Conservation (phyloP, 1,284 basidiomycete genomes). For the Austroboletus niveus region DNA sequence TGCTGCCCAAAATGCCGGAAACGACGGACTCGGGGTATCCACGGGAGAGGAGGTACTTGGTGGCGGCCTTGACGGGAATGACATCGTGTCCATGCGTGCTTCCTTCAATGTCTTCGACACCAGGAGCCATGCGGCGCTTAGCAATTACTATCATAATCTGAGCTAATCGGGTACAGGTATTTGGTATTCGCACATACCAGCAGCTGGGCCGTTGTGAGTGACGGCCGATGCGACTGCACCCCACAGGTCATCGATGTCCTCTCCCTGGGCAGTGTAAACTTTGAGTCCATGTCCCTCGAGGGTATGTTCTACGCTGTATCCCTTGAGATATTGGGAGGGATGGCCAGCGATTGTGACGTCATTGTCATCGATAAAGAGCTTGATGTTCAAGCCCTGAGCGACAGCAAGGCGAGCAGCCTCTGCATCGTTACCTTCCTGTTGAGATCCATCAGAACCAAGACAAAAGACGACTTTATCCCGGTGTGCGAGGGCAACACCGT, state of each 20-base stretch:
- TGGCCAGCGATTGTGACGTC: constrained; percentile 86
- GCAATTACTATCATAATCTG: constrained; percentile 46
- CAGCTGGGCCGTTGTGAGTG: constrained; percentile 68
- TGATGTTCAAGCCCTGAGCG: constrained; percentile 77
- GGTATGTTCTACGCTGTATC: constrained; percentile 69
- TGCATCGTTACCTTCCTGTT: constrained; percentile 87
- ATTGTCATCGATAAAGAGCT: constrained; percentile 84
- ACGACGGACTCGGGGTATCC: constrained; percentile 57
- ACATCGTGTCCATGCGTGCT: constrained; percentile 80
- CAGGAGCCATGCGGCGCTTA: constrained; percentile 80
- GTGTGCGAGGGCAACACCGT: constrained; percentile 79
- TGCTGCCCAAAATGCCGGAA: constrained; percentile 57
- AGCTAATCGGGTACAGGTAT: not conserved
- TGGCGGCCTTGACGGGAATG: constrained; percentile 72
- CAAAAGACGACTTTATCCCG: constrained; percentile 74
- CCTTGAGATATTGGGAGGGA: constrained; percentile 79
- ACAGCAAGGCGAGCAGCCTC: constrained; percentile 85
- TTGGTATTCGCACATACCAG: constrained; percentile 42
- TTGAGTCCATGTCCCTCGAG: constrained; percentile 79
- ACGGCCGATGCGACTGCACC: constrained; percentile 56
- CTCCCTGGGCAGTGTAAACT: constrained; percentile 69
- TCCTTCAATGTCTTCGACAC: constrained; percentile 76
- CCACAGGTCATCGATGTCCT: constrained; percentile 78
- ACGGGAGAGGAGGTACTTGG: constrained; percentile 66
- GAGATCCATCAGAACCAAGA: constrained; percentile 84